A percentile compares a stretch with the other conserved stretches of the same genome.
These are phyloP conservation scores for Rhizopogon vesiculosus DNA, from an alignment of 768 basidiomycete species.

Conservation along the genomic window DNA sequence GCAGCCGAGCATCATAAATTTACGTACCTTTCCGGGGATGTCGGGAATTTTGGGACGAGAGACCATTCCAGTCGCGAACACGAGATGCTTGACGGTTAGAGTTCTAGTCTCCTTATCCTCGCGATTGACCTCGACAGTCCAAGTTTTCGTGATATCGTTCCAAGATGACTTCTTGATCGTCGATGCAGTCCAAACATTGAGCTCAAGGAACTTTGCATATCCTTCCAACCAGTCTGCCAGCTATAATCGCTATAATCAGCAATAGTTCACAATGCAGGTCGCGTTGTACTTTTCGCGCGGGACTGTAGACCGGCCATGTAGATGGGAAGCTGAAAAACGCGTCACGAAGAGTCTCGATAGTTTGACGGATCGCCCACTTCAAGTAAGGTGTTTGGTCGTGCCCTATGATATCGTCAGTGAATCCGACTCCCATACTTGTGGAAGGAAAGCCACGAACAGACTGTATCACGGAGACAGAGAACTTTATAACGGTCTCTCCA, in stretches of 20 bases:
- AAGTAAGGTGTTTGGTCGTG: slow-evolving; percentile 55
- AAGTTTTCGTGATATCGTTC: slow-evolving; percentile 33
- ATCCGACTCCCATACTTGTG: background rate
- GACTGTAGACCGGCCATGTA: slow-evolving; percentile 50
- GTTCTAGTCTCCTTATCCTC: slow-evolving; percentile 25
- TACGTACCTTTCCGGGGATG: slow-evolving; percentile 17
- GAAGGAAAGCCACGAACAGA: slow-evolving; percentile 30
- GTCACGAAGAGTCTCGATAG: background rate
- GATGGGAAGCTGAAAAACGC: slow-evolving; percentile 40
- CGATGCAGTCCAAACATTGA: slow-evolving; percentile 60
- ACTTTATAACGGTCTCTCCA: slow-evolving; percentile 37
- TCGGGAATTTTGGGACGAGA: slow-evolving; percentile 40
- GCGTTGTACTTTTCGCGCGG: slow-evolving; percentile 40
- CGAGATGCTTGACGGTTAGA: slow-evolving; percentile 44
- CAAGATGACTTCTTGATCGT: slow-evolving; percentile 34
- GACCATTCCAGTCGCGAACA: slow-evolving; percentile 53
- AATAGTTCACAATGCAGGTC: background rate
- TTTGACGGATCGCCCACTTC: slow-evolving; percentile 28
- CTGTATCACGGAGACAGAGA: slow-evolving; percentile 49
- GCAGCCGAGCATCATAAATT: background rate
- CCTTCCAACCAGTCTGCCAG: slow-evolving; percentile 65
- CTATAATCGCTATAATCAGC: slow-evolving; percentile 19
- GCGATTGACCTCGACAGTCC: slow-evolving; percentile 41
- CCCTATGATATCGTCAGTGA: slow-evolving; percentile 21
- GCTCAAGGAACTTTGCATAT: slow-evolving; percentile 54